Evolutionary conservation across 768 basidiomycete species (phyloP).

Genomic region (Suillus subalutaceus): DNA sequence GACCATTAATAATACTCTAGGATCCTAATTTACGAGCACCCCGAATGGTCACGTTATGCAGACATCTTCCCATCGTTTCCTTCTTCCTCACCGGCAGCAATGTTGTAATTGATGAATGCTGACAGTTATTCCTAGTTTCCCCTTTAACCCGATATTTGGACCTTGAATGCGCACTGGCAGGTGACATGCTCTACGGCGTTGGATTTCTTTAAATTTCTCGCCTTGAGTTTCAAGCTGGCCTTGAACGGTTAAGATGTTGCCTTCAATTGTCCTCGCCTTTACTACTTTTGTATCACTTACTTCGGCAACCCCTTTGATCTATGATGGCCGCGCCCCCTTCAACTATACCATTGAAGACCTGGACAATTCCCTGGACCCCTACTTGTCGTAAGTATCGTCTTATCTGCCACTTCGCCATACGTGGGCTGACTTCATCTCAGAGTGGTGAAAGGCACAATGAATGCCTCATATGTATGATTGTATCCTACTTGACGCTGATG

Average conservation of each 20-base stretch:
- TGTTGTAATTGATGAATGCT: not conserved
- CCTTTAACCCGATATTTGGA: not conserved
- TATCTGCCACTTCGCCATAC: not conserved
- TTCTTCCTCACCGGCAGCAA: not conserved
- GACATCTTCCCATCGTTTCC: conserved; percentile 7
- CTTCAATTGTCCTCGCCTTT: not conserved
- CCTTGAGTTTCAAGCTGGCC: not conserved
- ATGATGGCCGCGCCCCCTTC: conserved; percentile 56
- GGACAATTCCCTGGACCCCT: conserved; percentile 52
- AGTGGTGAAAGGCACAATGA: conserved; percentile 54
- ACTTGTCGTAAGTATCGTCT: conserved; percentile 48
- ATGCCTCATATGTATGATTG: conserved; percentile 51
- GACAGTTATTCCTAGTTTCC: not conserved
- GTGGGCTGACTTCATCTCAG: conserved; percentile 31
- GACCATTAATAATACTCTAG: not conserved
- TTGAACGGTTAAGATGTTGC: not conserved
- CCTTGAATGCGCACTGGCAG: not conserved
- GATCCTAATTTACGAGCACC: not conserved
- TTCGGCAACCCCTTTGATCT: conserved; percentile 41
- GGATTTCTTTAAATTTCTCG: not conserved
- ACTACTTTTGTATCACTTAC: conserved; percentile 7
- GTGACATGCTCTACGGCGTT: not conserved
- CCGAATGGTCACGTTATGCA: not conserved
- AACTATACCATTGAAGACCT: conserved; percentile 46
- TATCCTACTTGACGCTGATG: not conserved